Conservation (phyloP, 257 asterid species). For the Plantago ovata region DNA sequence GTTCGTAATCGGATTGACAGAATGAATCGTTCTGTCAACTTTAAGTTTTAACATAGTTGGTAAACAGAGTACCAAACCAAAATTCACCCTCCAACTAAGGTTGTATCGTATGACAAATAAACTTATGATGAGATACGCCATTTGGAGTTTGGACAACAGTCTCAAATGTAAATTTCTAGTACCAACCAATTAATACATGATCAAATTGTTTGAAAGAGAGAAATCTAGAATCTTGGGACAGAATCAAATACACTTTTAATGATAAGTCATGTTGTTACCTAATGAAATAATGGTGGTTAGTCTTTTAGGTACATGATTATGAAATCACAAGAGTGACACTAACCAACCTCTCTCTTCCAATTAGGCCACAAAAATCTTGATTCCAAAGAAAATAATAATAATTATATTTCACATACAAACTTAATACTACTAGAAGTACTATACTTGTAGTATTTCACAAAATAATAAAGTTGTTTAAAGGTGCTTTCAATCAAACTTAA, state of each 20-base stretch:
- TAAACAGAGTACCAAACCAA: too few species aligned
- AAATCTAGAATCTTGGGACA: neutral
- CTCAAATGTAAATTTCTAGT: neutral
- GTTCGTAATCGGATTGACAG: too few species aligned
- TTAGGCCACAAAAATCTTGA: conserved; percentile 17
- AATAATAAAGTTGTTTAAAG: too few species aligned
- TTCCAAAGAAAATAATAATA: too few species aligned
- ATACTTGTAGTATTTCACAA: too few species aligned
- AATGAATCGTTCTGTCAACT: too few species aligned
- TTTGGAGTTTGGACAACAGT: neutral
- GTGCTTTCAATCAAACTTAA: neutral
- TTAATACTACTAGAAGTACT: too few species aligned
- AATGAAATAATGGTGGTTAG: conserved; percentile 6
- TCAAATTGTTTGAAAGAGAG: neutral
- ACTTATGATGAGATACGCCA: too few species aligned
- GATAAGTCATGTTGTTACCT: conserved; percentile 15
- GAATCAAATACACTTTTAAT: neutral
- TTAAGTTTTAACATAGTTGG: too few species aligned
- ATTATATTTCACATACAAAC: too few species aligned
- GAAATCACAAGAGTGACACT: conserved; percentile 27
- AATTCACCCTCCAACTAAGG: too few species aligned
- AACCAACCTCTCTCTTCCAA: conserved; percentile 30
- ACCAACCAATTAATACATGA: neutral
- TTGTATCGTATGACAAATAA: too few species aligned
- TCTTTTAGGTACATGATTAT: conserved; percentile 32